Conservation (phyloP, 2,329 filamentous ascomycete genomes). For the Proliferodiscus dingleyae region DNA sequence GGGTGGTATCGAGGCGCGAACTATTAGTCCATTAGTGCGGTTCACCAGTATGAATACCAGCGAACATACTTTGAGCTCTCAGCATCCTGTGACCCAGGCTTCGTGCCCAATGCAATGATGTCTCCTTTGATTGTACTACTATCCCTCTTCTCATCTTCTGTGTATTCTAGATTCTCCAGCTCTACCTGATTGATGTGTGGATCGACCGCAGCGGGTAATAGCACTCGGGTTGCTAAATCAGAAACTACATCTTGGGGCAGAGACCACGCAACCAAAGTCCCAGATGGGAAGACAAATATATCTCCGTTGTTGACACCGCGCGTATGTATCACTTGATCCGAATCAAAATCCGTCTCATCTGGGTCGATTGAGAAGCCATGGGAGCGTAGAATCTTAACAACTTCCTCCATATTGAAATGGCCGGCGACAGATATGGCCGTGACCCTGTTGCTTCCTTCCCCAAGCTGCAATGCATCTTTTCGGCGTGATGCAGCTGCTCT, state of each 20-base stretch:
- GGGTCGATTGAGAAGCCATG: slow-evolving; percentile 60
- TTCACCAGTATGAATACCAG: neutral
- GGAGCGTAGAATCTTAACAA: slow-evolving; percentile 50
- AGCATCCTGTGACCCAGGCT: slow-evolving; percentile 43
- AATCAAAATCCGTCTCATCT: slow-evolving; percentile 55
- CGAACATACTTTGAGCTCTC: slow-evolving; percentile 28
- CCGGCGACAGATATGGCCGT: slow-evolving; percentile 59
- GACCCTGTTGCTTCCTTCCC: slow-evolving; percentile 39
- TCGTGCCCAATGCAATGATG: slow-evolving; percentile 82
- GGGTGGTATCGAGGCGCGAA: slow-evolving; percentile 51
- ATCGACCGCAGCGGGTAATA: slow-evolving; percentile 71
- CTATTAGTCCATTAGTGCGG: slow-evolving; percentile 9
- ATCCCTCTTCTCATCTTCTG: slow-evolving; percentile 68
- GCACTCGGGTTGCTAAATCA: slow-evolving; percentile 62
- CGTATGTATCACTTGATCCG: slow-evolving; percentile 59
- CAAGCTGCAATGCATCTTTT: slow-evolving; percentile 24
- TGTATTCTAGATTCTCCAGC: slow-evolving; percentile 84
- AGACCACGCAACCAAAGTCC: slow-evolving; percentile 89
- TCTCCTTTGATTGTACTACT: slow-evolving; percentile 79
- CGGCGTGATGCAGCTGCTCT: slow-evolving; percentile 34
- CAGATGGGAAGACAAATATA: slow-evolving; percentile 92
- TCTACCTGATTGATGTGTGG: slow-evolving; percentile 70
- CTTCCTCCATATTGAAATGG: slow-evolving; percentile 58
- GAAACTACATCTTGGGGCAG: slow-evolving; percentile 70
- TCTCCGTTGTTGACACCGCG: slow-evolving; percentile 65